phyloP scores from a whole-genome alignment of 495 filamentous ascomycete genomes.

The Neurospora discreta region DNA sequence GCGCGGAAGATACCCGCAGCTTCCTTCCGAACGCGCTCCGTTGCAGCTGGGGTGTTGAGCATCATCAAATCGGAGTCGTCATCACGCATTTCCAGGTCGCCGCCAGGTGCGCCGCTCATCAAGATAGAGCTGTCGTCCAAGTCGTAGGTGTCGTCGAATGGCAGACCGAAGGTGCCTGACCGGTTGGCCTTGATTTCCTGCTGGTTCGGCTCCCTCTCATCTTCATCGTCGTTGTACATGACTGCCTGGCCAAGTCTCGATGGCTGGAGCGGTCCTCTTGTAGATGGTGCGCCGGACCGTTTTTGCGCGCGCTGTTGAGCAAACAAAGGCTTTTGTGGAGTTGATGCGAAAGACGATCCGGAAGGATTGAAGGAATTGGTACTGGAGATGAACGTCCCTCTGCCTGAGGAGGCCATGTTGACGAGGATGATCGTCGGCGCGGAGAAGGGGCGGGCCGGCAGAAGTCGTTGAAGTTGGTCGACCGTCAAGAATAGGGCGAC shows the following conservation, averaged over 20 bases:
- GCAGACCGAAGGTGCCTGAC: constrained; percentile 24
- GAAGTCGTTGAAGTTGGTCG: background rate
- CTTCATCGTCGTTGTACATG: constrained; percentile 19
- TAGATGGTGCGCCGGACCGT: constrained; percentile 9
- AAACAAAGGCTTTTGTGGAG: constrained; percentile 24
- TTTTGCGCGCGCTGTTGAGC: constrained; percentile 25
- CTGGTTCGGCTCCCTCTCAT: constrained; percentile 18
- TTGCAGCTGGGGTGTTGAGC: constrained; percentile 35
- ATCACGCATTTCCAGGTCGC: constrained; percentile 13
- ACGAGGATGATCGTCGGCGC: constrained; percentile 58
- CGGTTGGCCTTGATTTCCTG: constrained; percentile 20
- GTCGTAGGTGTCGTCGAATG: constrained; percentile 22
- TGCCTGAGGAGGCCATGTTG: constrained; percentile 45
- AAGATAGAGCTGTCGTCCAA: constrained; percentile 22
- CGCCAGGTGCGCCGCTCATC: constrained; percentile 5
- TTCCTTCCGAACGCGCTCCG: constrained; percentile 32
- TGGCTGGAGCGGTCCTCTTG: constrained; percentile 17
- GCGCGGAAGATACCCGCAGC: constrained; percentile 35
- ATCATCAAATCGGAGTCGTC: constrained; percentile 33
- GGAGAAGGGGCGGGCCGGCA: constrained; percentile 41
- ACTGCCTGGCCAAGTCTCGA: constrained; percentile 27
- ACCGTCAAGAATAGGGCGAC: background rate
- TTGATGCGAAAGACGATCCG: constrained; percentile 29
- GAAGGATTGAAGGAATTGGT: constrained; percentile 33
- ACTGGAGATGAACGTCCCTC: constrained; percentile 36